Conservation (phyloP, 371 early-diverging fungal genomes). For the Syncephalastrum contaminatum region DNA sequence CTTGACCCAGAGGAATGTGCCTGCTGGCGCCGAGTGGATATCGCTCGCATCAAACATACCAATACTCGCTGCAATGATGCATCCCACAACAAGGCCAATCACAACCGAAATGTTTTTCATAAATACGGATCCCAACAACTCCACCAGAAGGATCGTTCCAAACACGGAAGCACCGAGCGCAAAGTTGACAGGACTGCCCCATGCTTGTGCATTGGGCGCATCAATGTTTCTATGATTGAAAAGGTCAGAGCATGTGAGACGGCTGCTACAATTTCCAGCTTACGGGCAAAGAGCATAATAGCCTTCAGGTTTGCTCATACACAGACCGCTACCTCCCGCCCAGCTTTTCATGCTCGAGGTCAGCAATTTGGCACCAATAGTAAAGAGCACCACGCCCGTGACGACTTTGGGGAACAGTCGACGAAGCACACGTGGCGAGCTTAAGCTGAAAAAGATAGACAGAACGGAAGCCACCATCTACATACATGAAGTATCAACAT, state of each 20-base stretch:
- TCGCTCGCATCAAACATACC: conserved; percentile 48
- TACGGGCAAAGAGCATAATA: conserved; percentile 25
- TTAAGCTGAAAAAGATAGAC: conserved; percentile 45
- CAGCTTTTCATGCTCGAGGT: conserved; percentile 44
- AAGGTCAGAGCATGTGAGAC: no score
- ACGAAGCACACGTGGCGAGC: conserved; percentile 44
- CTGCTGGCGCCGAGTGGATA: conserved; percentile 44
- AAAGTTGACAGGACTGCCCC: conserved; percentile 47
- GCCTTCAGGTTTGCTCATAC: conserved; percentile 31
- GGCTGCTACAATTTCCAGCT: no score
- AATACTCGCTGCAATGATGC: conserved; percentile 47
- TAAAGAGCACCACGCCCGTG: conserved; percentile 44
- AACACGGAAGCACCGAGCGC: conserved; percentile 54
- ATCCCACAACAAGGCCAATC: conserved; percentile 52
- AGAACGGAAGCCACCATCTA: conserved; percentile 44
- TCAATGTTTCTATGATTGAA: conserved; percentile 20
- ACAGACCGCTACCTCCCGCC: conserved; percentile 48
- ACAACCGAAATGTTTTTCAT: conserved; percentile 57
- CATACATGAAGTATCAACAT: no score
- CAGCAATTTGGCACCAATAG: conserved; percentile 51
- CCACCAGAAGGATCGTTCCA: conserved; percentile 51
- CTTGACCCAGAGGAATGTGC: conserved; percentile 57
- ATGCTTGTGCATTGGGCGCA: conserved; percentile 54
- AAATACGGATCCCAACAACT: conserved; percentile 56
- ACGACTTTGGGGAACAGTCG: conserved; percentile 51